A percentile compares a stretch with the other conserved stretches of the same genome.
These are phyloP conservation scores for Candida frijolesensis DNA, from an alignment of 1,139 yeast genomes.

Conservation along the genomic window DNA sequence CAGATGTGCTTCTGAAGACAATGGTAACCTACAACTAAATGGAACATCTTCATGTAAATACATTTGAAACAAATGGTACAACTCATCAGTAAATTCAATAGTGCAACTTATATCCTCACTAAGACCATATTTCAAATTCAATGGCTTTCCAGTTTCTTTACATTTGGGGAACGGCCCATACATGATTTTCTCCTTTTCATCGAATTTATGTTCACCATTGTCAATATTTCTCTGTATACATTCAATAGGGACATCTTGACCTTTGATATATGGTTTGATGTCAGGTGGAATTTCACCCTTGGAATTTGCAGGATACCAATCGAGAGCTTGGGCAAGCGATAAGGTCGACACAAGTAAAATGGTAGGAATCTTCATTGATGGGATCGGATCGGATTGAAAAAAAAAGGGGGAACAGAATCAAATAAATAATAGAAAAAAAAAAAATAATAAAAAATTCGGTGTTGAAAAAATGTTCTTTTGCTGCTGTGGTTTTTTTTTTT, in stretches of 20 bases:
- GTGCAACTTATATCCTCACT: slow-evolving; percentile 64
- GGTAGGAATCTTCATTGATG: slow-evolving; percentile 11
- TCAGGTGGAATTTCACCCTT: slow-evolving; percentile 42
- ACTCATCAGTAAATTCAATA: slow-evolving; percentile 62
- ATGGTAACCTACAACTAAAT: slow-evolving; percentile 65
- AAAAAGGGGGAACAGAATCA: not conserved
- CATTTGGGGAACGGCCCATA: slow-evolving; percentile 65
- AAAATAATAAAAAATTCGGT: not conserved
- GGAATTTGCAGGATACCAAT: slow-evolving; percentile 38
- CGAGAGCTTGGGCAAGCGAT: slow-evolving; percentile 18
- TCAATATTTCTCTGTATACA: slow-evolving; percentile 73
- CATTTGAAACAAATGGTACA: slow-evolving; percentile 71
- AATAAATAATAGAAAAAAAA: not conserved
- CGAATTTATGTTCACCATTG: slow-evolving; percentile 75
- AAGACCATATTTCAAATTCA: slow-evolving; percentile 53
- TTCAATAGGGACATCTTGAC: slow-evolving; percentile 53
- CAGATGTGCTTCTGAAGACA: slow-evolving; percentile 44
- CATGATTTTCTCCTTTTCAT: slow-evolving; percentile 57
- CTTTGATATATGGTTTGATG: slow-evolving; percentile 38
- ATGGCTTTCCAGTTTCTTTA: slow-evolving; percentile 63
- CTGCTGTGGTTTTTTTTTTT: too few species aligned
- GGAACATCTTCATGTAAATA: slow-evolving; percentile 81
- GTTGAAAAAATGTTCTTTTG: not conserved
- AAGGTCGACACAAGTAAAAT: slow-evolving; percentile 7
- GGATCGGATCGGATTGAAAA: not conserved